Evolutionary conservation across 1,284 basidiomycete genomes (phyloP), one percentile per base, ranked within the genome.

Genomic region (Violaceomyces palustris): DNA sequence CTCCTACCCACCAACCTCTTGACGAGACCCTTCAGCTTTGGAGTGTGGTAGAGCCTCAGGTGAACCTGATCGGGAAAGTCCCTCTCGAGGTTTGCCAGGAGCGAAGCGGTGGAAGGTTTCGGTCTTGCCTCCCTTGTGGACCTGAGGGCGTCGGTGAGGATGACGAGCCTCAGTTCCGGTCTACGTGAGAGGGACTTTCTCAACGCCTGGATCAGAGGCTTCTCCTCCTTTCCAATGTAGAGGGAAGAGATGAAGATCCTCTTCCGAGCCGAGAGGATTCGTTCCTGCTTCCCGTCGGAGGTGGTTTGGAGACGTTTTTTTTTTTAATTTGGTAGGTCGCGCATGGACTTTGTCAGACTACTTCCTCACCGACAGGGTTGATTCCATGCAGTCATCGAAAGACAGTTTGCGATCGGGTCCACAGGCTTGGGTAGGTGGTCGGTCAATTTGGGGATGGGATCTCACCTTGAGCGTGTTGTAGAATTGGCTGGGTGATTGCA

Each of bases 91-190:
- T 43, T 42, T 3, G 65, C 54, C 5, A 73, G 44, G 1, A 73
- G 42, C 22, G 46, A 82, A 9, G 71, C 66, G 32, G 62, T 56
- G 0, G 88, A 80, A 0, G 74, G 70, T 23, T 50, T 53, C 1
- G 60, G 84, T 18, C 80, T 79, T 3, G 80, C 75, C 23, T 87
- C 87, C 5, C 93, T 82, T 7, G 93, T 98, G 1, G 88, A 88
- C 30, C 93, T 84, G 67, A 96, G 87, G 48, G 88, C 81, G 75
- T 99, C 94, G 48, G 93, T 80, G 28, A 88, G 79, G 41, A 98
- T 76, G 35, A 85, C 78, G 12, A 93, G 76, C 21, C 82, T 79
- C 2, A 98, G 78, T 3, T 77, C 59, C 0, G 81, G 80, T 47
- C 84, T 86, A 2, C 73, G 35, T 8, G 19, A 17, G 2, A 73